Base-by-base conservation (phyloP, 2,329 filamentous ascomycete genomes). In the Aureobasidium sp. region DNA sequence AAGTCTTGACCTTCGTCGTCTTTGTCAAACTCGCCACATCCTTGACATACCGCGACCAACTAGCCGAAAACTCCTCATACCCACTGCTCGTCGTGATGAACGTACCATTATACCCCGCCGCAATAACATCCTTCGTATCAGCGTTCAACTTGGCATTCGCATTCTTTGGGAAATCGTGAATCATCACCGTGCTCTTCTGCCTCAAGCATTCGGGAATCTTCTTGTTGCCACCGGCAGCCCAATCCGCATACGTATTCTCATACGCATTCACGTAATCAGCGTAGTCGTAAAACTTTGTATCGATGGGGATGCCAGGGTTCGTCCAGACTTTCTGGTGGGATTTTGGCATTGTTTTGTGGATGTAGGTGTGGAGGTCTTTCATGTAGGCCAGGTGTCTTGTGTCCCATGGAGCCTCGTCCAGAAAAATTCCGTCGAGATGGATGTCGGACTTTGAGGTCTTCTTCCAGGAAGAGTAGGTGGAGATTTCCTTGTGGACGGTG, bases 371-470 rank as follows among this genome's bases (percentile, higher is more conserved):
- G 8, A 62, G 10, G n/a, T 53, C 29, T 19, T 62, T 57, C 62
- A 63, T 61, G 43, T 63, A 63, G 4, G 33, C 6, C 23, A 63
- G 37, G 6, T 65, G 51, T 13, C 55, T 55, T 0, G 63, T 55
- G 13, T 61, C 60, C 21, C 65, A 60, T 1, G 64, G 65, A 10
- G 65, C 63, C 57, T 68, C 67, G 57, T 69, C 67, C 49, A 69
- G 58, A 62, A 69, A 69, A 21, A 69, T 68, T 46, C 65, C 67
- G 33, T 66, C 65, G 15, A 67, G 58, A 31, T 65, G 61, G 55
- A 66, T 65, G 31, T 65, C 62, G n/a, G 62, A 47, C 21, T 55
- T 60, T 6, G 57, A 57, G 15, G 65, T 60, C 10, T 63, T 62
- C 4, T 65, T 60, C 67, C 68, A 70, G 38, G 63, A 57, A 19